A percentile compares a stretch with the other conserved stretches of the same genome.
Conservation (phyloP, 2,329 filamentous ascomycete species). For the Fusarium protoensiforme region DNA sequence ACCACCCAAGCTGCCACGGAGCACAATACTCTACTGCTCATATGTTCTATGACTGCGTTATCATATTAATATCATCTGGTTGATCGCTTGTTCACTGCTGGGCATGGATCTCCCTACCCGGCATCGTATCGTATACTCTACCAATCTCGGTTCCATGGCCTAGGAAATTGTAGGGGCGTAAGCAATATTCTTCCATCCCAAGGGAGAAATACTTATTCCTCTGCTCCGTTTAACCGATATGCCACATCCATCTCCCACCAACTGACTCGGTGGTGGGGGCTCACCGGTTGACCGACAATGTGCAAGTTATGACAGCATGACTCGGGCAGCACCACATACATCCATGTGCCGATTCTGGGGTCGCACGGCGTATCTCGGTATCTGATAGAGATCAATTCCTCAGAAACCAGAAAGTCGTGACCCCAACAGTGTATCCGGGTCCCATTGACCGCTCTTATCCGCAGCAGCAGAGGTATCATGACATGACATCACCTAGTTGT, state of each 20-base stretch:
- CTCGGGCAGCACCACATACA: conserved; percentile 11
- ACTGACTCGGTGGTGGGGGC: not conserved
- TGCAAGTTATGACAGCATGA: conserved; percentile 16
- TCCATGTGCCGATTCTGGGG: not conserved
- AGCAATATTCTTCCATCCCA: not conserved
- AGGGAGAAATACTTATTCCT: not conserved
- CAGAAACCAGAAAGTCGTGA: not conserved
- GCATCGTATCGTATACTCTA: not conserved
- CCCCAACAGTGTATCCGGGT: not conserved
- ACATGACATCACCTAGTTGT: conserved; percentile 23
- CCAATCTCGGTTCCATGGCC: not conserved
- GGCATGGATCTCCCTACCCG: not conserved
- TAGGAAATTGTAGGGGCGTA: not conserved
- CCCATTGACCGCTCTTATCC: not conserved
- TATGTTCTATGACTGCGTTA: not conserved
- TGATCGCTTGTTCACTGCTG: not conserved
- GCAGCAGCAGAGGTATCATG: conserved; percentile 5
- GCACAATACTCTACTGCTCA: not conserved
- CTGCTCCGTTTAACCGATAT: not conserved
- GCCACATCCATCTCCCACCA: not conserved
- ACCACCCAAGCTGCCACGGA: not conserved
- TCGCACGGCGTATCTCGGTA: not conserved
- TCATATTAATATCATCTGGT: not conserved
- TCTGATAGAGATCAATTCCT: not conserved
- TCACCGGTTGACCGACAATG: conserved; percentile 2